Conservation (phyloP, 2,329 filamentous ascomycete species). For the Colletotrichum liaoningense region DNA sequence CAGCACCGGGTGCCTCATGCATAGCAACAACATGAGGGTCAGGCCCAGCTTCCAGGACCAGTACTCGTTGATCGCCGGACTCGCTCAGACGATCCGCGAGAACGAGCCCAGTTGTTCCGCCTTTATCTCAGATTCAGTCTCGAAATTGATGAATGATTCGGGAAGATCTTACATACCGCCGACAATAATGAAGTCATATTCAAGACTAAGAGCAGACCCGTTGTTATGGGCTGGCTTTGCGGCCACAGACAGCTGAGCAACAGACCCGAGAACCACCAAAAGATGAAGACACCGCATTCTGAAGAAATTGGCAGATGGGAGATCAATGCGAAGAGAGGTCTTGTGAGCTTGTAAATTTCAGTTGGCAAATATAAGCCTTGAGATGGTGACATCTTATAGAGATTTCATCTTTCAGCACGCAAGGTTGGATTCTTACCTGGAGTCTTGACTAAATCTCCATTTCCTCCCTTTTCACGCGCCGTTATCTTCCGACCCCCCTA, state of each 20-base stretch:
- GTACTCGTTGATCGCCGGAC: constrained; percentile 39
- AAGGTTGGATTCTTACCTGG: not conserved
- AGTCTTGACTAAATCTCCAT: not conserved
- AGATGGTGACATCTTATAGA: not conserved
- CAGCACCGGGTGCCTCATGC: constrained; percentile 40
- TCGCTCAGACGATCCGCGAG: constrained; percentile 41
- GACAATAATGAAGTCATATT: constrained; percentile 39
- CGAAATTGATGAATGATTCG: not conserved
- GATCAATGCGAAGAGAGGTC: not conserved
- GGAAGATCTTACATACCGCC: constrained; percentile 26
- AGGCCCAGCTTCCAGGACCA: constrained; percentile 41
- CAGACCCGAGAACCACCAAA: not conserved
- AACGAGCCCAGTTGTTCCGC: constrained; percentile 41
- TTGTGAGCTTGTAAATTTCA: not conserved
- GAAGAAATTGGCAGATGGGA: not conserved
- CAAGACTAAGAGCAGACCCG: not conserved
- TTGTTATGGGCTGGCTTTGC: not conserved
- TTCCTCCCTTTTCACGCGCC: not conserved
- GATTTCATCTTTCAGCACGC: not conserved
- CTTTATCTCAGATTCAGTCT: not conserved
- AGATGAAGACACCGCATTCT: not conserved
- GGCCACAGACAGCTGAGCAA: not conserved
- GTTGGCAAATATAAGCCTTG: not conserved
- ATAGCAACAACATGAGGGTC: constrained; percentile 38
- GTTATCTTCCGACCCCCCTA: not conserved